Base-by-base conservation (phyloP, 805 yeast genomes). In the Wickerhamiella qilinensis region DNA sequence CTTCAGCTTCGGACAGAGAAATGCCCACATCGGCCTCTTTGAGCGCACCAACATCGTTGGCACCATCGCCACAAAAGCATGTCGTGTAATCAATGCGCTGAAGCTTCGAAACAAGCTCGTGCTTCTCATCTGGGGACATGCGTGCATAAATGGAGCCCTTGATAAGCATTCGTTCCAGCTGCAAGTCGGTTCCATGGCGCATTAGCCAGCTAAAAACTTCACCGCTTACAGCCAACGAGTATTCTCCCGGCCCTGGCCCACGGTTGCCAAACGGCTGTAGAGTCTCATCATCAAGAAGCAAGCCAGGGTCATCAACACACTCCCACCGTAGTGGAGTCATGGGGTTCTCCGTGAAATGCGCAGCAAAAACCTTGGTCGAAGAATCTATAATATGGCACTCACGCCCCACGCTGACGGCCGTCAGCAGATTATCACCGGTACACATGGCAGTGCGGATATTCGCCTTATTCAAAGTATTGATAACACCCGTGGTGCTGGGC, bases 31-130 rank as follows among this genome's bases (percentile, higher is more conserved):
- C 94, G 0, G 98, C 97, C 12, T 95, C 94, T 52, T 88, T 91
- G 41, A 91, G 64, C 0, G 99, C 99, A 48, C 98, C 98, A 60
- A 97, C 91, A 55, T 91, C 99, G 58, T 91, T 91, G 4, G 99
- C 99, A 46, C 99, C 99, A 61, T 91, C 99, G 28, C 99, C 99
- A 60, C 97, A 91, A 58, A 91, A 91, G 2, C 96, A 94, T 35
- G 84, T 93, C 0, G 94, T 83, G 54, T 88, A 88, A 51, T 86
- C 95, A 17, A 91, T 54, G 18, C 65, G 68, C 56, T 85, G 94
- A 12, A 91, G 61, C 54, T 79, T 83, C 50, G 81, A 86, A 27
- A 91, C 95, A 35, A 91, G 64, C 58, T 91, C 98, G 56, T 91
- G 95, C 53, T 91, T 91, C 57, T 91, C 99, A 58, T 93, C 98